Evolutionary conservation across 2,329 filamentous ascomycete species (phyloP), one percentile per base, ranked within the genome.

Genomic region (Hirsutella rhossiliensis): DNA sequence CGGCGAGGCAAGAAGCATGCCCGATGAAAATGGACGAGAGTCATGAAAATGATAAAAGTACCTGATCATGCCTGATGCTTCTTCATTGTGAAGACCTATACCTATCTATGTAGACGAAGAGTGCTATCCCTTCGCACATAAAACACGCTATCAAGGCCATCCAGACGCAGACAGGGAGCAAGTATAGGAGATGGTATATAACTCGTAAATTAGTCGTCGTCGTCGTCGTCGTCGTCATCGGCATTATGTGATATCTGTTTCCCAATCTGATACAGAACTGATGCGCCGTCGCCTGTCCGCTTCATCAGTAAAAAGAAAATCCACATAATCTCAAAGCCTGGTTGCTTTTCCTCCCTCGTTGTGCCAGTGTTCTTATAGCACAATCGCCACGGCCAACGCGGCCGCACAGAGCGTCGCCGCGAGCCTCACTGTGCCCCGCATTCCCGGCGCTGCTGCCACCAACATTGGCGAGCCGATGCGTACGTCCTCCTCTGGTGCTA

Each of bases 391-490:
- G 12, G 40, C 44, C 23, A 51, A 11, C 3, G 30, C 42, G 8
- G 31, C 41, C 3, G 38, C 15, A 7, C 45, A 40, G 15, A 48
- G n/a, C 17, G 23, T 36, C 3, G 28, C 34, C 6, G 19, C 19
- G 12, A 32, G 19, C 42, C 17, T 43, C 4, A 38, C 4, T 11
- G 31, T 31, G 15, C 44, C 29, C 38, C 42, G 30, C 3, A n/a
- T 15, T 4, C 38, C n/a, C 4, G 30, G 32, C 11, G 45, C 44
- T 2, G 37, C 47, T 13, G 47, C 45, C 18, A 20, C 44, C 11
- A 44, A 19, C 32, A 45, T 34, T 3, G 44, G 28, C 12, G 37
- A 19, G 17, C 51, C 54, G n/a, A 58, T 49, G 18, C 68, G 23
- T 27, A 9, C 23, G 23, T 27, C 23, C 23, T 27, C 6, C 23